A percentile compares a stretch with the other conserved stretches of the same genome.
phyloP scores from a whole-genome alignment of 2,329 filamentous ascomycete species.

The Colletotrichum magnum region DNA sequence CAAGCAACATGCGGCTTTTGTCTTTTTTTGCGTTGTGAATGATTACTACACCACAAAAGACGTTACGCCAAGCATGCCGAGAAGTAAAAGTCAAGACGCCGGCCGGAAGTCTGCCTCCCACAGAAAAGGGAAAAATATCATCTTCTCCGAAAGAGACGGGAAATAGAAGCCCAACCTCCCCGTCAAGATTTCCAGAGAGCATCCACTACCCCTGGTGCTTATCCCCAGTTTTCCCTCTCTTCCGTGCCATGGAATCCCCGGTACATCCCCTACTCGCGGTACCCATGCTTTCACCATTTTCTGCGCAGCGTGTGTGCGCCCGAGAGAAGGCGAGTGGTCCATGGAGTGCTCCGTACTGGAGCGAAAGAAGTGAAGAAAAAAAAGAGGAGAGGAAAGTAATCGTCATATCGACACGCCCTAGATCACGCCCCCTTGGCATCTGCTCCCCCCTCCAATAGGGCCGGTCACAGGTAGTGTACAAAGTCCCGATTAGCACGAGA shows the following conservation, averaged over 20 bases:
- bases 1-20: no score
- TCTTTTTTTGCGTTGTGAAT: no score
- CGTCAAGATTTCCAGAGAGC: neutral
- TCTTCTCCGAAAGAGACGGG: constrained; percentile 4
- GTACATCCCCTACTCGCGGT: constrained; percentile 20
- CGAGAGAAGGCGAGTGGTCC: neutral
- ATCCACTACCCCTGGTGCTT: constrained; percentile 3
- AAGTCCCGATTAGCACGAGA: constrained; percentile 17
- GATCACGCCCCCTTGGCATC: no score
- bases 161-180: constrained; percentile 5
- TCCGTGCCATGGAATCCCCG: constrained; percentile 33
- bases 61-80: neutral
- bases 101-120: no score
- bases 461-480: no score
- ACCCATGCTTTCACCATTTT: constrained; percentile 29
- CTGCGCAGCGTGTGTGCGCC: neutral
- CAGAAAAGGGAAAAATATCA: neutral
- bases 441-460: no score
- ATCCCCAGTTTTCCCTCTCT: constrained; percentile 22
- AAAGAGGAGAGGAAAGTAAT: no score
- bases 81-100: neutral
- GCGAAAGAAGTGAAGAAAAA: no score
- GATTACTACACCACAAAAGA: no score
- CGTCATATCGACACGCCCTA: constrained; percentile 12
- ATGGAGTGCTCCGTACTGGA: neutral